These are phyloP conservation scores for Diaporthe sp. DNA, from an alignment of 2,329 filamentous ascomycete species.

Conservation along the genomic window DNA sequence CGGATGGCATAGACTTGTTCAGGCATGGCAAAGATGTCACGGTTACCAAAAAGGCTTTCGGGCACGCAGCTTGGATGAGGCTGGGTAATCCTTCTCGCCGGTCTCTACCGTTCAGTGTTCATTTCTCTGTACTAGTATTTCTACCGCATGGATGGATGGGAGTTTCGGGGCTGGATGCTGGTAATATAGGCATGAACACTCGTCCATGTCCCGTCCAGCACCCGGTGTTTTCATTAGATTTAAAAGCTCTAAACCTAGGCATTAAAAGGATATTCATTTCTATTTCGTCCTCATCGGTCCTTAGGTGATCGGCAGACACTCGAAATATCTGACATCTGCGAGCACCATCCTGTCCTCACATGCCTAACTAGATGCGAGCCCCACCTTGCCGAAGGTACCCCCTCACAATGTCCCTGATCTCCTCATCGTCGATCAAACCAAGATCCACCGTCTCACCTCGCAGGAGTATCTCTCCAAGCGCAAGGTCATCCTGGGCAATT, in stretches of 20 bases:
- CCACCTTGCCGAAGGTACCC: not conserved
- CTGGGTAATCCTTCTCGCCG: not conserved
- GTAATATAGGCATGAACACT: not conserved
- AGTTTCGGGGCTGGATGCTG: not conserved
- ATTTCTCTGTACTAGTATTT: conserved; percentile 6
- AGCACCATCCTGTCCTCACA: not conserved
- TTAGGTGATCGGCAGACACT: not conserved
- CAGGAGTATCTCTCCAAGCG: not conserved
- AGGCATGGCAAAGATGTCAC: no score
- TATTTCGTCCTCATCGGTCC: not conserved
- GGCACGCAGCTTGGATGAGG: not conserved
- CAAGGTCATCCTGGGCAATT: not conserved
- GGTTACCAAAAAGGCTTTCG: not conserved
- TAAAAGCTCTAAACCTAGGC: not conserved
- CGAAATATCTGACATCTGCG: not conserved
- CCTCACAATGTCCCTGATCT: not conserved
- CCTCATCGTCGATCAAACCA: not conserved
- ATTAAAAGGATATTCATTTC: not conserved
- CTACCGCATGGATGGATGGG: not conserved
- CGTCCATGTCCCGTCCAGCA: not conserved
- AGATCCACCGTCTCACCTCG: not conserved
- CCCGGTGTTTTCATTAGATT: not conserved
- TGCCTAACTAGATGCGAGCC: not conserved
- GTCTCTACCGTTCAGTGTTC: not conserved
- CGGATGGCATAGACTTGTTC: not conserved